phyloP scores from a whole-genome alignment of 2,329 filamentous ascomycete genomes.

The Trichoderma koningiopsis region DNA sequence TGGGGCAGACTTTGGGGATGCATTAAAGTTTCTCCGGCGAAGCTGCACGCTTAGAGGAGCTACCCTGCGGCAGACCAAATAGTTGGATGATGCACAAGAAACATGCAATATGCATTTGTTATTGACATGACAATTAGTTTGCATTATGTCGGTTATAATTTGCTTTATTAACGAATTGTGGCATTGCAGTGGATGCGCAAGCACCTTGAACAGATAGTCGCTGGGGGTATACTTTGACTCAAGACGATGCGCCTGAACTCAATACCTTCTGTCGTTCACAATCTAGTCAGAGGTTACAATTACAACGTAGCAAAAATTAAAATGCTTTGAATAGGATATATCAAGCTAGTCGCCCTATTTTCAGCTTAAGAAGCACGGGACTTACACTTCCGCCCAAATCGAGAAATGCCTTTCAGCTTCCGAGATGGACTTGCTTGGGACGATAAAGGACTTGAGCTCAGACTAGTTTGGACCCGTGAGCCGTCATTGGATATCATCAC shows the following conservation, averaged over 20 bases:
- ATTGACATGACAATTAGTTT: background rate
- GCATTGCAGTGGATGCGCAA: background rate
- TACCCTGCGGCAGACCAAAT: background rate
- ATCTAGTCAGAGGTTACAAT: too few relatives aligned
- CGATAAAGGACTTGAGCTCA: background rate
- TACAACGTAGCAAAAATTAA: too few relatives aligned
- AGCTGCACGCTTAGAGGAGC: too few relatives aligned
- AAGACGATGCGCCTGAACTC: too few relatives aligned
- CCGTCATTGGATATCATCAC: background rate
- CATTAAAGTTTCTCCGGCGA: slow-evolving; percentile 26
- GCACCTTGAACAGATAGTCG: too few relatives aligned
- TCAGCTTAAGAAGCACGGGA: background rate
- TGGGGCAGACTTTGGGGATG: slow-evolving; percentile 16
- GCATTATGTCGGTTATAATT: background rate
- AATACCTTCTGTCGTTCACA: too few relatives aligned
- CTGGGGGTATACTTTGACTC: too few relatives aligned
- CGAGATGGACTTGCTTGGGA: background rate
- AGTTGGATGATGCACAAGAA: background rate
- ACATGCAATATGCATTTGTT: background rate
- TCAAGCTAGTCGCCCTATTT: background rate
- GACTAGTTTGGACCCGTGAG: background rate
- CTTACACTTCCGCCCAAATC: background rate
- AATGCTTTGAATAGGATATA: too few relatives aligned
- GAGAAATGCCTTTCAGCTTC: background rate
- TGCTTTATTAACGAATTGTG: background rate